These are phyloP conservation scores for Pyropia yezoensis DNA, from an alignment of 23 red algal species.

Conservation along the genomic window DNA sequence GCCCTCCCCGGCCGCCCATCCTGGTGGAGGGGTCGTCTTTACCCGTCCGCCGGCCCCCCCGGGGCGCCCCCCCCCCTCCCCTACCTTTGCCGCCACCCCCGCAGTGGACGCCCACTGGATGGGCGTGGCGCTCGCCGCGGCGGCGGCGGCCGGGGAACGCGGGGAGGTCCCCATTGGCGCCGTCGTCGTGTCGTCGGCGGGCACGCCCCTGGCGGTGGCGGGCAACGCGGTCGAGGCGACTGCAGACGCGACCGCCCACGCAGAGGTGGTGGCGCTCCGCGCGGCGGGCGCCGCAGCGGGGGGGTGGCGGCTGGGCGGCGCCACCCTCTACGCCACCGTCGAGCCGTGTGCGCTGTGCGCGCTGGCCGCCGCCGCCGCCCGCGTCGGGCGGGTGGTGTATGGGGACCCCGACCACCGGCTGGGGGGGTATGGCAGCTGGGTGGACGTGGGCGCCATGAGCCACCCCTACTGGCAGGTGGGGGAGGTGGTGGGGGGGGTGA, in stretches of 20 bases:
- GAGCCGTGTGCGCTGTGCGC: conserved; percentile 98
- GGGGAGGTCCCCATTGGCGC: conserved; percentile 93
- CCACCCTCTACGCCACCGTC: conserved; percentile 70
- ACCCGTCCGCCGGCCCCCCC: too few species aligned
- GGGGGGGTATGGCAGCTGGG: conserved; percentile 74
- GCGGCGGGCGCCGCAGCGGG: conserved; percentile 7
- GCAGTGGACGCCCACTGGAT: conserved; percentile 55
- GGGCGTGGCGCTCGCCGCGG: conserved; percentile 52
- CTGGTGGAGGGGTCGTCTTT: too few species aligned
- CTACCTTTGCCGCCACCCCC: conserved; percentile 1
- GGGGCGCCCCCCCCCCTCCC: neutral
- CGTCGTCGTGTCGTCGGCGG: conserved; percentile 38
- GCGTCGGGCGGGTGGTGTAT: conserved; percentile 69
- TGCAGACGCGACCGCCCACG: conserved; percentile 70
- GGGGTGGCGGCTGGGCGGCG: conserved; percentile 60
- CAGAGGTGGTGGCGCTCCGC: conserved; percentile 80
- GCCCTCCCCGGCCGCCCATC: too few species aligned
- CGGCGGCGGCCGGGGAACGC: conserved; percentile 19
- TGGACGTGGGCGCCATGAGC: conserved; percentile 24
- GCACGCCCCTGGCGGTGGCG: conserved; percentile 30
- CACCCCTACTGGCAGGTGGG: conserved; percentile 54
- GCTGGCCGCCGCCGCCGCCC: conserved; percentile 52
- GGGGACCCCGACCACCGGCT: conserved; percentile 72
- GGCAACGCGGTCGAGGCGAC: conserved; percentile 59
- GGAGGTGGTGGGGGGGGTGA: conserved; percentile 32